Percentiles rank a stretch among this genome's conserved stretches.
Conservation (phyloP, 768 basidiomycete species). For the Leccinellum rugosiceps region DNA sequence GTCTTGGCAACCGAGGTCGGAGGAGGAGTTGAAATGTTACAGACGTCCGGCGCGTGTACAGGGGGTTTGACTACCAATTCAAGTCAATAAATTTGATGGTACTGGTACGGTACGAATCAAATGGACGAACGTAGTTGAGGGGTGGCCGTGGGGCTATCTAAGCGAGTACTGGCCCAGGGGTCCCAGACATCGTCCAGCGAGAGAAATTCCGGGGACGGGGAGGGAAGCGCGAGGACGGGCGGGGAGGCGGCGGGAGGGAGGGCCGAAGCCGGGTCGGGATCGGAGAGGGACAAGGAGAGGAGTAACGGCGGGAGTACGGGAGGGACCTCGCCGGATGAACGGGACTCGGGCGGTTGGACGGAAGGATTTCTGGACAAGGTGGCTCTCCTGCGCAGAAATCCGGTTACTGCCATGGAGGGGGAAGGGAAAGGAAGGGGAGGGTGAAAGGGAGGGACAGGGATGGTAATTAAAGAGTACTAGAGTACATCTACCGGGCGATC, state of each 20-base stretch:
- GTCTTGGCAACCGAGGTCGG: constrained; percentile 20
- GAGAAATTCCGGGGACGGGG: neutral
- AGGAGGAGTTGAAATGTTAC: neutral
- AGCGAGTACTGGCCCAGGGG: constrained; percentile 18
- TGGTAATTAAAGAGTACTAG: neutral
- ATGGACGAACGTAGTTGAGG: constrained; percentile 17
- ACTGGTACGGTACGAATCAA: neutral
- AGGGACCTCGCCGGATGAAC: constrained; percentile 14
- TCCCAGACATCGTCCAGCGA: constrained; percentile 18
- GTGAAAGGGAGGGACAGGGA: neutral
- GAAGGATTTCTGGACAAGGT: constrained; percentile 19
- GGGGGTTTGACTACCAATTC: constrained; percentile 5
- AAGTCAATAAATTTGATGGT: neutral
- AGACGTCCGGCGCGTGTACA: neutral
- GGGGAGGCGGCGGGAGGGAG: constrained; percentile 19
- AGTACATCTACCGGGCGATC: constrained; percentile 16
- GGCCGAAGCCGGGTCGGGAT: constrained; percentile 19
- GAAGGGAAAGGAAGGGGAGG: neutral
- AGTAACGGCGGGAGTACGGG: constrained; percentile 41
- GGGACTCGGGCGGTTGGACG: neutral
- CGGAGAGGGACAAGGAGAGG: constrained; percentile 35
- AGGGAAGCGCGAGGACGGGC: neutral
- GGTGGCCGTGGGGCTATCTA: constrained; percentile 5
- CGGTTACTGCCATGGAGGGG: constrained; percentile 40
- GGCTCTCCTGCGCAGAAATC: constrained; percentile 53